Conservation (phyloP, 257 asterid genomes). For the Rubia yunnanensis region DNA sequence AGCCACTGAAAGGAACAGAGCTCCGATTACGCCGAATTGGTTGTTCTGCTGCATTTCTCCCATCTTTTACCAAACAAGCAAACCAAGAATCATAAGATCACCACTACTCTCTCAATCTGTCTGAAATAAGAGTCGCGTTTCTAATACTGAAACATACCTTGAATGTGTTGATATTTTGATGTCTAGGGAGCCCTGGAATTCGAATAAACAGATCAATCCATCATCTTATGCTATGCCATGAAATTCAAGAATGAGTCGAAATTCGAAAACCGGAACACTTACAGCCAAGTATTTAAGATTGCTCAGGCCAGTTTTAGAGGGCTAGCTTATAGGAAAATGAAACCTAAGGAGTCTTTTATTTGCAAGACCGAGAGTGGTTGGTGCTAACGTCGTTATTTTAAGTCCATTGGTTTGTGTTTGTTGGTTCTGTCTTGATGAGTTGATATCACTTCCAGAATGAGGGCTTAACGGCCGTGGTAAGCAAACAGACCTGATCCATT, state of each 20-base stretch:
- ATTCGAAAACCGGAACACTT: too few relatives aligned
- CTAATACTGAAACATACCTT: slow-evolving; percentile 2
- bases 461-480: slow-evolving; percentile 26
- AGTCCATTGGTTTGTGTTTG: slow-evolving; percentile 4
- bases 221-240: background rate
- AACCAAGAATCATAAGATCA: background rate
- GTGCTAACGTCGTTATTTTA: slow-evolving; percentile 26
- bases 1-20: slow-evolving; percentile 74
- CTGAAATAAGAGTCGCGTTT: background rate
- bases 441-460: background rate
- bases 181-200: background rate
- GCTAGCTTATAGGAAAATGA: slow-evolving; percentile 23
- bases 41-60: slow-evolving; percentile 64
- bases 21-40: slow-evolving; percentile 77
- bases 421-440: slow-evolving; percentile 1
- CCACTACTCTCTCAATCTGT: background rate
- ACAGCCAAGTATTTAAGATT: slow-evolving; percentile 1
- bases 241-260: background rate
- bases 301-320: slow-evolving; percentile 3
- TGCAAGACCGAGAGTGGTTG: slow-evolving; percentile 20
- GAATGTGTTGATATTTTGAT: background rate
- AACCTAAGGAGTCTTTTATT: slow-evolving; percentile 26
- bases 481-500: slow-evolving; percentile 17
- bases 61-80: slow-evolving; percentile 32
- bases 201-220: background rate